A percentile compares a stretch with the other conserved stretches of the same genome.
These are phyloP conservation scores for Dryas integrifolia DNA, from an alignment of 331 rosid genomes.

Conservation along the genomic window DNA sequence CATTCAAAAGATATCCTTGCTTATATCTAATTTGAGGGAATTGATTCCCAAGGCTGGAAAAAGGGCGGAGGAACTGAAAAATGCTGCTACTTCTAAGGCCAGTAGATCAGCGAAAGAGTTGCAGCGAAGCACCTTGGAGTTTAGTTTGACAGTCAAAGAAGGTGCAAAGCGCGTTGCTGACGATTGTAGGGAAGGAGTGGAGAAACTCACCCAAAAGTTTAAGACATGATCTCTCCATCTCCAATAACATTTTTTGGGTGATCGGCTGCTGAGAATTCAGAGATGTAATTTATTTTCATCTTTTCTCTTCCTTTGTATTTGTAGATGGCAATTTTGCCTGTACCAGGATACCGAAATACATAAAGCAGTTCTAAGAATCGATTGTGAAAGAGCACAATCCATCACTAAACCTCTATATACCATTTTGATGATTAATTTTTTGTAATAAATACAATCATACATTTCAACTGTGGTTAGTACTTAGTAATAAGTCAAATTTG, in stretches of 20 bases:
- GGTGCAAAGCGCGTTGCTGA: conserved; percentile 73
- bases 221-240: conserved; percentile 46
- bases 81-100: conserved; percentile 47
- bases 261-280: conserved; percentile 24
- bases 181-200: conserved; percentile 91
- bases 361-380: conserved; percentile 16
- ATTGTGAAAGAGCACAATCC: not conserved
- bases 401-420: not conserved
- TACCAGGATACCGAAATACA: conserved; percentile 6
- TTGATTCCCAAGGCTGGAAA: conserved; percentile 53
- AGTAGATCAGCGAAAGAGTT: conserved; percentile 52
- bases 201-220: conserved; percentile 78
- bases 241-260: conserved; percentile 19
- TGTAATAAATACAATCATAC: not conserved
- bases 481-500: not conserved
- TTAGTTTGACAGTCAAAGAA: conserved; percentile 54
- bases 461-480: not conserved
- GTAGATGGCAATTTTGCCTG: conserved; percentile 12
- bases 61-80: conserved; percentile 52
- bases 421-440: not conserved
- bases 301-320: conserved; percentile 16
- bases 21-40: conserved; percentile 57
- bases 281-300: conserved; percentile 22
- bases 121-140: conserved; percentile 58
- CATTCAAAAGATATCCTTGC: conserved; percentile 47